Base-by-base conservation (phyloP, 495 filamentous ascomycete genomes). In the Hypoxylon fragiforme region DNA sequence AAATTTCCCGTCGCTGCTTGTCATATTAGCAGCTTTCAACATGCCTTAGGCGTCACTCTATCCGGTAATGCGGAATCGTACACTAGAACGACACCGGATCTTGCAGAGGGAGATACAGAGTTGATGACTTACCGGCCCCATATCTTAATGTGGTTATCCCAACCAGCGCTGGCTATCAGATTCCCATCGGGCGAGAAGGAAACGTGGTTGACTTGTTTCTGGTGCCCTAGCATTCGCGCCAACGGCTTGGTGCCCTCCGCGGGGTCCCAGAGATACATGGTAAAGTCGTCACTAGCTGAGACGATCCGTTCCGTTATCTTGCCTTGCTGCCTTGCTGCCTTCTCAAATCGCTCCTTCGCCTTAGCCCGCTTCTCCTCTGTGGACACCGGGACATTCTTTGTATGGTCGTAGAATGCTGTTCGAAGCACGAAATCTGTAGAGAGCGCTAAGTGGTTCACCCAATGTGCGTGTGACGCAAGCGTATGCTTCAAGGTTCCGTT, bases 201-300 rank as follows among this genome's bases (percentile, higher is more conserved):
- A 12, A 97, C 91, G 67, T 97, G 86, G 71, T 97, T 97, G 50
- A 99, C 90, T 62, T 89, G 89, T 68, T 97, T 97, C 65, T 96
- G 91, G 67, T 99, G 95, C 7, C 95, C 95, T 18, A 91, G 70
- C 43, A 99, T 78, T 21, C 94, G 81, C n/a, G 89, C 85, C 8
- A 97, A 70, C 4, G 92, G 91, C 66, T 97, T 97, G 13, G 74
- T 88, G 9, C 78, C 75, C 13, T 86, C 85, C 44, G 71, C 78
- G 0, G 95, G 95, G 24, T 95, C 88, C 95, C 95, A 99, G 40
- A 99, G 81, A 64, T 88, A 96, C 79, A 97, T 94, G 4, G 94
- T 97, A 73, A 90, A 94, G 65, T 99, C 95, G 62, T 99, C 94
- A 63, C 85, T 88, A 1, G 92, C 95, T 1, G 90, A 91, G 2